Percentiles rank a stretch among this genome's conserved stretches.
Conservation (phyloP, 108 stramenopile genomes). For the Cylindrotheca fusiformis region DNA sequence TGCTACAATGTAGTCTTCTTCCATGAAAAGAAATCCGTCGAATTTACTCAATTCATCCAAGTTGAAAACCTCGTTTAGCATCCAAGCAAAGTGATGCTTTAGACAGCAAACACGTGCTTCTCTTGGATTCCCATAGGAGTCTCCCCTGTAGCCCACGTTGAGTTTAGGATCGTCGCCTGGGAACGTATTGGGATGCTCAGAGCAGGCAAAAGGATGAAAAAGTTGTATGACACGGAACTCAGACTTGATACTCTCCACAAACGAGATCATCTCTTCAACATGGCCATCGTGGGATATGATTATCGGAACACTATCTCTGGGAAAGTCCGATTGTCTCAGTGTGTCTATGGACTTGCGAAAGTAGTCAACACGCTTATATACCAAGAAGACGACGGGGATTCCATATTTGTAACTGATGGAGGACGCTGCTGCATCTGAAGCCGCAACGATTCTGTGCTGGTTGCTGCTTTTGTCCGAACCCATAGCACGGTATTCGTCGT, state of each 20-base stretch:
- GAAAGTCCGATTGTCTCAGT: conserved; percentile 48
- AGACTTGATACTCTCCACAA: conserved; percentile 36
- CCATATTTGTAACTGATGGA: neutral
- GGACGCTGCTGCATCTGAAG: neutral
- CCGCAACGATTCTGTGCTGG: neutral
- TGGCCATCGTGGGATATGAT: conserved; percentile 62
- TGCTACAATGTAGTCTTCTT: conserved; percentile 63
- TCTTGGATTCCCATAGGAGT: conserved; percentile 48
- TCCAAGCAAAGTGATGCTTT: conserved; percentile 70
- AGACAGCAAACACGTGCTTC: conserved; percentile 39
- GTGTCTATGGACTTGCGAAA: conserved; percentile 42
- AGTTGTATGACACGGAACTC: conserved; percentile 46
- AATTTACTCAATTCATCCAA: conserved; percentile 7
- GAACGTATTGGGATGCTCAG: conserved; percentile 51
- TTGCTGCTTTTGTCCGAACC: neutral
- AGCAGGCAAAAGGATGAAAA: conserved; percentile 56
- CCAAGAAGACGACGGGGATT: conserved; percentile 57
- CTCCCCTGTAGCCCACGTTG: conserved; percentile 37
- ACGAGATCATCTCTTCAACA: conserved; percentile 36
- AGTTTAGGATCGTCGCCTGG: conserved; percentile 45
- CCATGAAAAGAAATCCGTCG: conserved; percentile 50
- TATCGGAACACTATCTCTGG: conserved; percentile 28
- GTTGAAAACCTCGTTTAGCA: conserved; percentile 41
- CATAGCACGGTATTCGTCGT: neutral
- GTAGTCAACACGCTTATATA: conserved; percentile 54